Conservation (phyloP, 2,329 filamentous ascomycete genomes). For the Neonectria coccinea region DNA sequence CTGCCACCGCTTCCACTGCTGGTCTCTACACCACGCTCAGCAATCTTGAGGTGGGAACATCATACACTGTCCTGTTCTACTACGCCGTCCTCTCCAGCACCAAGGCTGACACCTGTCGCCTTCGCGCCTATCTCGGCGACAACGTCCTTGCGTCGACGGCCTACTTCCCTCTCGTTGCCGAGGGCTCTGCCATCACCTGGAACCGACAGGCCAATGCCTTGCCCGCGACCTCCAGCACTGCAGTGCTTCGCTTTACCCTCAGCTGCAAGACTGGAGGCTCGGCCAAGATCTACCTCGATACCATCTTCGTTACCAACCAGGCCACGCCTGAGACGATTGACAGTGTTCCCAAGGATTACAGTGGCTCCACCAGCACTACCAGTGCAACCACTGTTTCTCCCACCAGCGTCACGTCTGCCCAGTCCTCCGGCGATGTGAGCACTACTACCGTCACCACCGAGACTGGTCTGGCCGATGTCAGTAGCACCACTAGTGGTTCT, state of each 20-base stretch:
- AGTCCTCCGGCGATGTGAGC: neutral
- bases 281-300: constrained; percentile 29
- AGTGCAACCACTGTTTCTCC: neutral
- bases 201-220: constrained; percentile 14
- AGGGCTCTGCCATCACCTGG: constrained; percentile 11
- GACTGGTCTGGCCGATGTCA: no score
- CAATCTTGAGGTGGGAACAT: constrained; percentile 16
- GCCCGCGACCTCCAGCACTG: neutral
- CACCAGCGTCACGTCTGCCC: neutral
- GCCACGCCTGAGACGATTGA: constrained; percentile 36
- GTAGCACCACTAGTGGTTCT: neutral
- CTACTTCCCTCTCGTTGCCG: constrained; percentile 2
- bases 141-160: constrained; percentile 12
- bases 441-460: neutral
- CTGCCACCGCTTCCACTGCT: neutral
- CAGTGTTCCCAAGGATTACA: constrained; percentile 28
- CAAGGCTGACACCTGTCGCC: constrained; percentile 13
- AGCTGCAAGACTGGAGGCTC: constrained; percentile 24
- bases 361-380: neutral
- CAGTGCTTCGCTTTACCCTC: constrained; percentile 26
- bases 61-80: constrained; percentile 40
- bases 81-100: constrained; percentile 24
- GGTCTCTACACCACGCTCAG: neutral
- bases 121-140: constrained; percentile 29
- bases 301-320: constrained; percentile 38